Evolutionary conservation across 371 early-diverging fungal genomes (phyloP).

Genomic region (Smittium culicis): DNA sequence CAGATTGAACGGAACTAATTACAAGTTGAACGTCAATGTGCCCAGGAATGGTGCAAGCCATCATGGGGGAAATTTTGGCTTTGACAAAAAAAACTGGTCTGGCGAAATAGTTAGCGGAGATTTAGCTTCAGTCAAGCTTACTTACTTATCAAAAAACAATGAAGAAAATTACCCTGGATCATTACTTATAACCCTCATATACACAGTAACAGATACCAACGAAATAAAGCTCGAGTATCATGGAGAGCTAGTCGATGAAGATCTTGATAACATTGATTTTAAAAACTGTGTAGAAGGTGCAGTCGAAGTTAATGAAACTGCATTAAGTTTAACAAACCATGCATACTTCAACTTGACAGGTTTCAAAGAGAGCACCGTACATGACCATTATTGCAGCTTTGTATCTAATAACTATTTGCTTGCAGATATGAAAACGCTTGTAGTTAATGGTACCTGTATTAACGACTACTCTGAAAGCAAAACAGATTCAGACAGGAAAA

Average conservation of each 20-base stretch:
- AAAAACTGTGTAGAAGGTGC: too few relatives aligned
- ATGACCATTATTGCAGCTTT: conserved; percentile 24
- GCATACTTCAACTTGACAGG: conserved; percentile 45
- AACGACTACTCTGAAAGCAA: too few relatives aligned
- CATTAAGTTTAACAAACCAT: conserved; percentile 41
- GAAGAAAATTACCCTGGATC: conserved; percentile 40
- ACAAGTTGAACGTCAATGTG: conserved; percentile 31
- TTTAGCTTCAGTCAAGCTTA: conserved; percentile 21
- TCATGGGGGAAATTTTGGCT: conserved; percentile 24
- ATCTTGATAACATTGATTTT: too few relatives aligned
- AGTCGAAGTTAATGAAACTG: conserved; percentile 17
- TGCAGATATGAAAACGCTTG: conserved; percentile 23
- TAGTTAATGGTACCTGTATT: conserved; percentile 36
- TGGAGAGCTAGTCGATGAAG: conserved; percentile 22
- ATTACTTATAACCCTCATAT: conserved; percentile 26
- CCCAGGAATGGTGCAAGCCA: conserved; percentile 22
- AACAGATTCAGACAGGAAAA: too few relatives aligned
- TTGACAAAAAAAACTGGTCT: conserved; percentile 27
- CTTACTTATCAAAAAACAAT: conserved; percentile 25
- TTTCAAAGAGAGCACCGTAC: conserved; percentile 27
- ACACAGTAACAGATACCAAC: conserved; percentile 23
- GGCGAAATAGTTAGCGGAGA: conserved; percentile 15
- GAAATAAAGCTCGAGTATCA: conserved; percentile 27
- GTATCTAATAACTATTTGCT: conserved; percentile 21
- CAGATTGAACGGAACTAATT: conserved; percentile 23